Conservation (phyloP, 2,329 filamentous ascomycete genomes). For the Cytospora mali region DNA sequence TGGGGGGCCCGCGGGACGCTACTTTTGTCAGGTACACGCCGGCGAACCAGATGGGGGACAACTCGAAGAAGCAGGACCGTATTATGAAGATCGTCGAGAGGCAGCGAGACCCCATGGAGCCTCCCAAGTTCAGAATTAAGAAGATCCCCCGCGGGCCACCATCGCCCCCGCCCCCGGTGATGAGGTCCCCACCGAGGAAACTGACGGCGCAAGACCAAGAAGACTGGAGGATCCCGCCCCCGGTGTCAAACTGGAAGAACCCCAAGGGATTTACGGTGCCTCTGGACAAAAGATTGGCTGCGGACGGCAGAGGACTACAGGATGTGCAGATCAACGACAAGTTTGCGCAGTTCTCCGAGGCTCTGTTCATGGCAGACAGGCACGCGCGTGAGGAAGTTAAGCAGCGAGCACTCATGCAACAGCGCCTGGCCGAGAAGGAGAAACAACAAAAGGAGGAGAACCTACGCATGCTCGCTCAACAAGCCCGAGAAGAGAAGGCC, state of each 20-base stretch:
- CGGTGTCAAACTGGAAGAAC: constrained; percentile 99
- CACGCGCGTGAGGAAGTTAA: constrained; percentile 96
- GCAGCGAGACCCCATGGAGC: constrained; percentile 93
- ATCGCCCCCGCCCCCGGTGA: constrained; percentile 87
- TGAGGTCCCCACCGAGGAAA: constrained; percentile 93
- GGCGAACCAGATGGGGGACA: constrained; percentile 91
- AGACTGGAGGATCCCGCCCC: constrained; percentile 77
- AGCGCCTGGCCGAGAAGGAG: constrained; percentile 93
- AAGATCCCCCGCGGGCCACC: constrained; percentile 94
- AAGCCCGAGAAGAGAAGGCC: constrained; percentile 81
- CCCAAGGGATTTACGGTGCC: constrained; percentile 97
- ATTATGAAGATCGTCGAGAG: constrained; percentile 98
- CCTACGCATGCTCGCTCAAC: constrained; percentile 82
- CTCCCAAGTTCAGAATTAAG: constrained; percentile 98
- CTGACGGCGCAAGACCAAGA: constrained; percentile 97
- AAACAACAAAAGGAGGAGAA: constrained; percentile 93
- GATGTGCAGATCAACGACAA: constrained; percentile 98
- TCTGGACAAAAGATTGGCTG: constrained; percentile 90
- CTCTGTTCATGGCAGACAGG: constrained; percentile 88
- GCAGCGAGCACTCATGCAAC: constrained; percentile 91
- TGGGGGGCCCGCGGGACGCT: constrained; percentile 76
- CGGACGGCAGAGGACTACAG: constrained; percentile 87
- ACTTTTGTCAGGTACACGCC: constrained; percentile 97
- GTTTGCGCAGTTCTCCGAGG: constrained; percentile 94
- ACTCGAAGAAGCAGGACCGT: constrained; percentile 84